These are phyloP conservation scores for Achlya hypogyna DNA, from an alignment of 352 stramenopile genomes.

Conservation along the genomic window DNA sequence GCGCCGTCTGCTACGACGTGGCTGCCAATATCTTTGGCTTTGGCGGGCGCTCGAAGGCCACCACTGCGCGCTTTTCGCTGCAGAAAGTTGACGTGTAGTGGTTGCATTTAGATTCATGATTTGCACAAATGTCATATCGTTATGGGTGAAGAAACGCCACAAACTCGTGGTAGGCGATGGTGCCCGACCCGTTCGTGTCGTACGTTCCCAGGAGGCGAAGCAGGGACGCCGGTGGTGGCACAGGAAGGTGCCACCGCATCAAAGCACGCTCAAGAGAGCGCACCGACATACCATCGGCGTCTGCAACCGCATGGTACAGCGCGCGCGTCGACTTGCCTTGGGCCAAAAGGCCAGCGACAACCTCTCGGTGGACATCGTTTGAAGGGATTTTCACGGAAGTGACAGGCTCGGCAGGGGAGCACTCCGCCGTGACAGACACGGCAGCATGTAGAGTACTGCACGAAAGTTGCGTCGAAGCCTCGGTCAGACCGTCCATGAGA, in stretches of 20 bases:
- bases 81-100: conserved; percentile 2
- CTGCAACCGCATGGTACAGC: background rate
- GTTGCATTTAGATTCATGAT: background rate
- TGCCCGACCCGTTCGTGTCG: background rate
- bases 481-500: background rate
- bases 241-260: background rate
- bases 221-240: background rate
- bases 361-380: too few relatives aligned
- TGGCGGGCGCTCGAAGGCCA: background rate
- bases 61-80: background rate
- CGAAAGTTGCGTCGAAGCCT: too few relatives aligned
- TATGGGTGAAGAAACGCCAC: background rate
- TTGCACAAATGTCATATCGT: background rate
- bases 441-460: too few relatives aligned
- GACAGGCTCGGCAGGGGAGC: too few relatives aligned
- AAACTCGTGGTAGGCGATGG: conserved; percentile 7
- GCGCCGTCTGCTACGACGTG: background rate
- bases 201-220: background rate
- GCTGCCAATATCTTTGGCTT: background rate
- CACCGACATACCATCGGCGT: background rate
- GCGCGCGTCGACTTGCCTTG: background rate
- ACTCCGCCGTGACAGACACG: too few relatives aligned
- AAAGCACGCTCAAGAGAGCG: background rate
- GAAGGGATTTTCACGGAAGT: too few relatives aligned
- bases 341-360: background rate